Evolutionary conservation across 176 grass and related monocot genomes (phyloP), one percentile per base, ranked within the genome.

Genomic region (Raddia guianensis): DNA sequence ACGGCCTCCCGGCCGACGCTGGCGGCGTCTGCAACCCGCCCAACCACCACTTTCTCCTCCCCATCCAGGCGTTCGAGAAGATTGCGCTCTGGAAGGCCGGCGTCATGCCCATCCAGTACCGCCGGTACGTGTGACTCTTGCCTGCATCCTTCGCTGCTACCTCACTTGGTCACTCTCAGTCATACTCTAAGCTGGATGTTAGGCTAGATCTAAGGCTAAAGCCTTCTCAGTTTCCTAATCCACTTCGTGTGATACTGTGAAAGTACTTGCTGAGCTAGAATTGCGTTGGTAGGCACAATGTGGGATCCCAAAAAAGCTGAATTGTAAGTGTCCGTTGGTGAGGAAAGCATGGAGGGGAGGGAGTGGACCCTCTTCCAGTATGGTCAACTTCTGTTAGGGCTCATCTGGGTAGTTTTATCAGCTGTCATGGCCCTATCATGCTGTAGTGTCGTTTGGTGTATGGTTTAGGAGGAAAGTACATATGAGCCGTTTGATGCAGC

Each of bases 71-170:
- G 1, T 99, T 99, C 52, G 96, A 99, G 82, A 99, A 99, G 86
- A 99, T 99, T 71, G 96, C 96, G 42, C 91, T 95, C 83, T 99
- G 96, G 96, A 99, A 99, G 85, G 96, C 96, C 51, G 96, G 96
- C 80, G 85, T 99, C 72, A 95, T 99, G 90, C 96, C 96, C 42
- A 90, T 99, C 85, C 92, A 99, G 82, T 99, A 95, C 80, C 90
- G 96, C 60, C 87, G 96, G 96, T 99, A 85, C 27, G 88, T 91
- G 9, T 19, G 4, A 15, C 72, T 76, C 49, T 82, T 20, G 27
- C 5, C 45, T 76, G 64, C 69, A 21, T 21, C 32, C 33, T 70
- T 42, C 52, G 20, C 65, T 71, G 33, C 8, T 72, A 53, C 11
- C 51, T 74, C 70, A 18, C 13, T 83, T 49, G 4, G 37, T 62